These are phyloP conservation scores for Schrenkiella parvula DNA, from an alignment of 345 rosid species.

Conservation along the genomic window DNA sequence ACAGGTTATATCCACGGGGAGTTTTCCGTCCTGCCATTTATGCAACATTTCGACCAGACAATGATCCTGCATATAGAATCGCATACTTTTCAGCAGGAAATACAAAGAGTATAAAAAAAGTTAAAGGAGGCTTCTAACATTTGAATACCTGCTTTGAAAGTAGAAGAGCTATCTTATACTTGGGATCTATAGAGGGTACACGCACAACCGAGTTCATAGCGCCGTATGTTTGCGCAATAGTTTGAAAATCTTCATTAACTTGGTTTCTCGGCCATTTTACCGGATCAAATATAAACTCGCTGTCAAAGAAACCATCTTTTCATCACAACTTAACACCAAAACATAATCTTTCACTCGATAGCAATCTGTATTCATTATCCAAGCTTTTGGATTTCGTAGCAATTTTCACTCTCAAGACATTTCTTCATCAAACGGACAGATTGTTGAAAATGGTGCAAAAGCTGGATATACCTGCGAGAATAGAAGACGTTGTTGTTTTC, in stretches of 20 bases:
- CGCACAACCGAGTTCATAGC: conserved; percentile 73
- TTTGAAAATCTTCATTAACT: conserved; percentile 68
- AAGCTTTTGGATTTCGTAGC: background rate
- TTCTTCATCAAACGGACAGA: background rate
- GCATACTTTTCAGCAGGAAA: background rate
- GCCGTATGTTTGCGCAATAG: conserved; percentile 48
- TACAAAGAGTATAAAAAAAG: background rate
- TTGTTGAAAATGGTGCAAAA: background rate
- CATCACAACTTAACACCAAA: background rate
- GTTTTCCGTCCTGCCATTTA: conserved; percentile 83
- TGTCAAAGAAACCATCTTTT: conserved; percentile 16
- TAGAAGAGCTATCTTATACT: conserved; percentile 81
- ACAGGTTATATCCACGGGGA: conserved; percentile 80
- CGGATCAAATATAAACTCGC: conserved; percentile 64
- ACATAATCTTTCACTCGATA: background rate
- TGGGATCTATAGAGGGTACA: conserved; percentile 77
- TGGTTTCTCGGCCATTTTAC: conserved; percentile 71
- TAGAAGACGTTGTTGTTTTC: conserved; percentile 63
- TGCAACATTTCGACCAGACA: conserved; percentile 85
- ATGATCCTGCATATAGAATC: conserved; percentile 58
- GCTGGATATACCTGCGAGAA: conserved; percentile 3
- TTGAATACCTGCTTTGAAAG: conserved; percentile 68
- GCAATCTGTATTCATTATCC: background rate
- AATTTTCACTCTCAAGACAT: background rate
- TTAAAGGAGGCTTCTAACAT: background rate